Percentiles rank a stretch among this genome's conserved stretches.
Evolutionary conservation across 345 rosid genomes (phyloP).

Genomic region (Stellera chamaejasme): DNA sequence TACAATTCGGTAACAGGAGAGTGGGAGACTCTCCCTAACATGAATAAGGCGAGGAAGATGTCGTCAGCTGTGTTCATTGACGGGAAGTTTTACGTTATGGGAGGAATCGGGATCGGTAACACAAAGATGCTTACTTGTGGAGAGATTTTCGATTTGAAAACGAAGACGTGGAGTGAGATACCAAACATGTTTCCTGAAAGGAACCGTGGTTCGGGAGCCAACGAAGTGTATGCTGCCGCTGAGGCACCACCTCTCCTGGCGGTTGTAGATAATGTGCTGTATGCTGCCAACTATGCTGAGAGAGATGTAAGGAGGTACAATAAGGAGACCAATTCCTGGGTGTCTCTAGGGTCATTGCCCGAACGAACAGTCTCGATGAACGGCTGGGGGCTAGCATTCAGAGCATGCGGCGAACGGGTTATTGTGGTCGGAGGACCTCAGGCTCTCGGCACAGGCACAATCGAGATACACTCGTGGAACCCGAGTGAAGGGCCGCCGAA

Average conservation of each 20-base stretch:
- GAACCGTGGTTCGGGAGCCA: slow-evolving; percentile 13
- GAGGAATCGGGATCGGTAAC: slow-evolving; percentile 52
- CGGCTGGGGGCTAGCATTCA: slow-evolving; percentile 89
- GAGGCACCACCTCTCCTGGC: slow-evolving; percentile 83
- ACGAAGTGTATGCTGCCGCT: slow-evolving; percentile 21
- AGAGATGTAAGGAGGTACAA: slow-evolving; percentile 51
- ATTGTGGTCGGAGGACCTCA: slow-evolving; percentile 61
- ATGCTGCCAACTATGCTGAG: slow-evolving; percentile 56
- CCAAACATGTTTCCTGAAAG: slow-evolving; percentile 52
- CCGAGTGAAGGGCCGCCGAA: slow-evolving; percentile 45
- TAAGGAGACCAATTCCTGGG: slow-evolving; percentile 44
- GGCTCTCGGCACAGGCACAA: slow-evolving; percentile 30
- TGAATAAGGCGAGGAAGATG: slow-evolving; percentile 65
- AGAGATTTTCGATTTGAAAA: slow-evolving; percentile 61
- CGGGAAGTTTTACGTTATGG: slow-evolving; percentile 66
- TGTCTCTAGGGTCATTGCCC: slow-evolving; percentile 46
- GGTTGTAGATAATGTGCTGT: slow-evolving; percentile 62
- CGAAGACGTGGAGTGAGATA: slow-evolving; percentile 48
- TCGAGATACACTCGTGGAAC: slow-evolving; percentile 74
- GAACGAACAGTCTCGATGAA: slow-evolving; percentile 42
- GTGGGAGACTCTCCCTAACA: slow-evolving; percentile 51
- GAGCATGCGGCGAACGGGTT: slow-evolving; percentile 61
- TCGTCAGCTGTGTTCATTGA: slow-evolving; percentile 81
- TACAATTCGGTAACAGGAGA: slow-evolving; percentile 50
- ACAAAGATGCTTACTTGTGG: slow-evolving; percentile 33